These are phyloP conservation scores for Elongisporangium senticosum DNA, from an alignment of 352 stramenopile species.

Conservation along the genomic window DNA sequence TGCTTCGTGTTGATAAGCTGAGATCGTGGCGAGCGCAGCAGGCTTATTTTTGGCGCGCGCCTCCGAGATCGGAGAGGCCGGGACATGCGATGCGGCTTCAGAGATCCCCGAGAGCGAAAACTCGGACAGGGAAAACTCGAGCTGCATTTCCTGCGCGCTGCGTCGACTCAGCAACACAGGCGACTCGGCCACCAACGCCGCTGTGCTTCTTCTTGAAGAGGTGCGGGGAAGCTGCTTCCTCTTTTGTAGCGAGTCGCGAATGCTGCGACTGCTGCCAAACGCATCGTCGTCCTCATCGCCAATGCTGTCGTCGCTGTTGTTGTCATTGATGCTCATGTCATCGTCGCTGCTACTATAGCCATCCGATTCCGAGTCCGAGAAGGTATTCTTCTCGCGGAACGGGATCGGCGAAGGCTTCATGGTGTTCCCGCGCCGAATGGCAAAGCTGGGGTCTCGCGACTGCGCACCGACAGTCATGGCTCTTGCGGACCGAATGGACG, in stretches of 20 bases:
- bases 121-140: not conserved
- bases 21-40: not conserved
- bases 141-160: not conserved
- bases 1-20: not conserved
- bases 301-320: conserved; percentile 4
- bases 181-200: not conserved
- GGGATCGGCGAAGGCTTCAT: not conserved
- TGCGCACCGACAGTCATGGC: conserved; percentile 2
- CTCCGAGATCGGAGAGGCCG: not conserved
- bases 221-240: conserved; percentile 25
- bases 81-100: not conserved
- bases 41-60: not conserved
- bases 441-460: not conserved
- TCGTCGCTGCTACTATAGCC: conserved; percentile 7
- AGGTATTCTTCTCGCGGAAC: not conserved
- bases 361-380: conserved; percentile 10
- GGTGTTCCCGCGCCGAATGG: not conserved
- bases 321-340: conserved; percentile 2
- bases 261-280: conserved; percentile 4
- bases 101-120: not conserved
- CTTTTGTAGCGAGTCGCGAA: conserved; percentile 19
- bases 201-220: not conserved
- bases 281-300: conserved; percentile 2
- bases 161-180: not conserved
- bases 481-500: not conserved